Evolutionary conservation across 352 stramenopile species (phyloP).

Genomic region (Globisporangium spiculum): DNA sequence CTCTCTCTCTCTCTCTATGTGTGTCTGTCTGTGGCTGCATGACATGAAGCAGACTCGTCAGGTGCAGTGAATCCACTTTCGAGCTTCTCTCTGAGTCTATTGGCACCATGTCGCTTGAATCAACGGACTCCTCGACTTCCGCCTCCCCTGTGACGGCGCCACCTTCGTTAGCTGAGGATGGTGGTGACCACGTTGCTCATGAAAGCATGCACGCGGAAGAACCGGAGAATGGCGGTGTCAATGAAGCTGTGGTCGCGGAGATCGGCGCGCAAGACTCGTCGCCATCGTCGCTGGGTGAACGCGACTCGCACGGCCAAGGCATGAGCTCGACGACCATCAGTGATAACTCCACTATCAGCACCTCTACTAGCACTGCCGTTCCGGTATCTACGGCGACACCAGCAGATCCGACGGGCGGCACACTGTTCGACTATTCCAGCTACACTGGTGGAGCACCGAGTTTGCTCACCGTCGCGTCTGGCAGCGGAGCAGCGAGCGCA

Average conservation of each 20-base stretch:
- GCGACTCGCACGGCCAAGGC: background rate
- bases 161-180: background rate
- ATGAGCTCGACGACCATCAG: background rate
- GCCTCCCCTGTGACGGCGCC: background rate
- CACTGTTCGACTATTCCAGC: conserved; percentile 47
- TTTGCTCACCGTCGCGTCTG: conserved; percentile 24
- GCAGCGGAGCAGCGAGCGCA: background rate
- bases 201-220: background rate
- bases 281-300: conserved; percentile 3
- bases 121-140: background rate
- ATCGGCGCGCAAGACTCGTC: conserved; percentile 10
- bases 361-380: background rate
- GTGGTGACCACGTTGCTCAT: background rate
- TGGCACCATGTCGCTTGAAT: background rate
- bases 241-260: background rate
- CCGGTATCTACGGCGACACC: background rate
- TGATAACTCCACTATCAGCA: background rate
- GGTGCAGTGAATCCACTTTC: background rate
- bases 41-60: background rate
- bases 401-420: conserved; percentile 14
- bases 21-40: background rate
- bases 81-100: background rate
- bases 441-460: conserved; percentile 44
- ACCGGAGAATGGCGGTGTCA: background rate
- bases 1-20: background rate